These are phyloP conservation scores for Camellia sinensis DNA, from an alignment of 148 eudicot species.

Conservation along the genomic window DNA sequence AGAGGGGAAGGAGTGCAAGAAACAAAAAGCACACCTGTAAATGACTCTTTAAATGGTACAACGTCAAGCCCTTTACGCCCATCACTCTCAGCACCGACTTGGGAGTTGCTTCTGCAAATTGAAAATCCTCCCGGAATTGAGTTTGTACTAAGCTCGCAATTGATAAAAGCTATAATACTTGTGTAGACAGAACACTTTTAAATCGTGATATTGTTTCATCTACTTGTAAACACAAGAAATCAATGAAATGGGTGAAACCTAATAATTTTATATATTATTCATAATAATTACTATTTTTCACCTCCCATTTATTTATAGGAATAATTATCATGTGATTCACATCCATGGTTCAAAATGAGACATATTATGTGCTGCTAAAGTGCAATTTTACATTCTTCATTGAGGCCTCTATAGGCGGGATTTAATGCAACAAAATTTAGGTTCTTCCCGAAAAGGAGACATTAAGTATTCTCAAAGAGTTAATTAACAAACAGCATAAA, in stretches of 20 bases:
- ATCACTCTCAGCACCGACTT: conserved; percentile 72
- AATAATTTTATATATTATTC: background rate
- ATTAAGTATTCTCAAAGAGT: background rate
- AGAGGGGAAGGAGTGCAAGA: background rate
- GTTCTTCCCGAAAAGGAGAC: background rate
- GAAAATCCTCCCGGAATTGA: conserved; percentile 2
- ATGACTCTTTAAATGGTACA: conserved; percentile 87
- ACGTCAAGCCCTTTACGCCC: conserved; percentile 83
- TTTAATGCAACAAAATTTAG: background rate
- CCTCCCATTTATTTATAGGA: background rate
- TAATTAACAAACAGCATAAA: background rate
- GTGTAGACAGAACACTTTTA: background rate
- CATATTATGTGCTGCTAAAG: background rate
- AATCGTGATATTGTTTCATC: background rate
- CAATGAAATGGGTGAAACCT: background rate
- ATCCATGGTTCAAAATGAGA: background rate
- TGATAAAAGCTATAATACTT: background rate
- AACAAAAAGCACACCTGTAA: conserved; percentile 51
- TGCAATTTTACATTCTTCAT: background rate
- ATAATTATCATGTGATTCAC: background rate
- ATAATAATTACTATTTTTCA: background rate
- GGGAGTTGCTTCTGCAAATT: conserved; percentile 77
- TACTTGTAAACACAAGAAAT: background rate
- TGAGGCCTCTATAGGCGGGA: background rate
- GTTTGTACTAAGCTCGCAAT: background rate